Conservation (phyloP, 2,329 filamentous ascomycete species). For the Rhexocercosporidium sp. region DNA sequence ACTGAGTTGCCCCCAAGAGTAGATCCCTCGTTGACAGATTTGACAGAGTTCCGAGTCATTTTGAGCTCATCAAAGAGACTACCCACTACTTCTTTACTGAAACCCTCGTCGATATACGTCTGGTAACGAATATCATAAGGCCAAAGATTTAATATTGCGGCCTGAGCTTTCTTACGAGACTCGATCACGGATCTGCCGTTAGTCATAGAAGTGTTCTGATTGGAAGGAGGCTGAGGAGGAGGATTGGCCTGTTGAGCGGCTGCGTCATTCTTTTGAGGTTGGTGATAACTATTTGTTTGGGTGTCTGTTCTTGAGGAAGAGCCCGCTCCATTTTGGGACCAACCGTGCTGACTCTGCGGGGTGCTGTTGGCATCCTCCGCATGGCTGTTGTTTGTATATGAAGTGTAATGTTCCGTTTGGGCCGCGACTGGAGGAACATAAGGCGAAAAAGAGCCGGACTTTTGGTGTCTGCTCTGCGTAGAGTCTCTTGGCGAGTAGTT, state of each 20-base stretch:
- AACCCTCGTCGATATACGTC: conserved; percentile 74
- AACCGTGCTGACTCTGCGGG: conserved; percentile 19
- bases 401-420: conserved; percentile 19
- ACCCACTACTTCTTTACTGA: conserved; percentile 67
- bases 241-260: neutral
- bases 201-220: neutral
- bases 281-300: conserved; percentile 19
- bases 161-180: conserved; percentile 61
- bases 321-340: conserved; percentile 18
- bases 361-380: conserved; percentile 9
- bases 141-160: conserved; percentile 69
- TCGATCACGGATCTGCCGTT: conserved; percentile 32
- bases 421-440: conserved; percentile 29
- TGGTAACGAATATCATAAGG: conserved; percentile 74
- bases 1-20: neutral
- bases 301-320: conserved; percentile 5
- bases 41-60: conserved; percentile 47
- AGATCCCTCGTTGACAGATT: conserved; percentile 3
- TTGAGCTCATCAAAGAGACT: conserved; percentile 72
- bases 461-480: conserved; percentile 29
- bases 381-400: conserved; percentile 17
- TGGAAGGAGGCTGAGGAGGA: conserved; percentile 6
- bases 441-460: conserved; percentile 38
- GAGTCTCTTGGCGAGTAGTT: conserved; percentile 26
- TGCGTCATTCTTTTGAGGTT: conserved; percentile 9